Conservation (phyloP, 2,329 filamentous ascomycete species). For the Grosmannia huntii region DNA sequence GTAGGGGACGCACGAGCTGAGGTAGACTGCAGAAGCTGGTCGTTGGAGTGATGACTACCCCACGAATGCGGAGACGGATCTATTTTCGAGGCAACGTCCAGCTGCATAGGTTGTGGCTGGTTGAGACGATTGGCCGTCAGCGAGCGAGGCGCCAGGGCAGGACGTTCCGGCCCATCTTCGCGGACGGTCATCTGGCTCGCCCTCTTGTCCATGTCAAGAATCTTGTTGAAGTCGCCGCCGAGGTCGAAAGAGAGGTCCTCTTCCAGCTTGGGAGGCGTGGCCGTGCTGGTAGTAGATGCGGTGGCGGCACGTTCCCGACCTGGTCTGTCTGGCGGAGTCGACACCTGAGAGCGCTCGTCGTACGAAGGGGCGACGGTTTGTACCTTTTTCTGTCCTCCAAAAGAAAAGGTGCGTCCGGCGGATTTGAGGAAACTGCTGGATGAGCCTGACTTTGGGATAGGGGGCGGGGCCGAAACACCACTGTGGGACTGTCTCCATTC, state of each 20-base stretch:
- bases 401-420: conserved; percentile 46
- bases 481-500: conserved; percentile 24
- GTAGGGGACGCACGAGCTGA: conserved; percentile 22
- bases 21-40: conserved; percentile 29
- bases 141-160: conserved; percentile 25
- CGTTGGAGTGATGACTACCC: conserved; percentile 38
- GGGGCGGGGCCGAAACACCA: conserved; percentile 26
- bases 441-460: conserved; percentile 30
- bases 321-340: conserved; percentile 13
- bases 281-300: conserved; percentile 38
- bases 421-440: conserved; percentile 39
- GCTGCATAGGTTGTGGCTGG: conserved; percentile 33
- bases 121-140: conserved; percentile 32
- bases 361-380: conserved; percentile 22
- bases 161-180: conserved; percentile 23
- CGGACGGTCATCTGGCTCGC: conserved; percentile 35
- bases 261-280: conserved; percentile 36
- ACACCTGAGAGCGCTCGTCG: conserved; percentile 19
- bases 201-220: conserved; percentile 46
- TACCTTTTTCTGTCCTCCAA: conserved; percentile 42
- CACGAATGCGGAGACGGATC: conserved; percentile 37
- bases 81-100: conserved; percentile 30
- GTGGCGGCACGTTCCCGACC: conserved; percentile 37
- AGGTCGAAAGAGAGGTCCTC: conserved; percentile 36
- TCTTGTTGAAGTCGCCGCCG: conserved; percentile 44